Base-by-base conservation (phyloP, 2,329 filamentous ascomycete genomes). In the Alternaria brassicicola region DNA sequence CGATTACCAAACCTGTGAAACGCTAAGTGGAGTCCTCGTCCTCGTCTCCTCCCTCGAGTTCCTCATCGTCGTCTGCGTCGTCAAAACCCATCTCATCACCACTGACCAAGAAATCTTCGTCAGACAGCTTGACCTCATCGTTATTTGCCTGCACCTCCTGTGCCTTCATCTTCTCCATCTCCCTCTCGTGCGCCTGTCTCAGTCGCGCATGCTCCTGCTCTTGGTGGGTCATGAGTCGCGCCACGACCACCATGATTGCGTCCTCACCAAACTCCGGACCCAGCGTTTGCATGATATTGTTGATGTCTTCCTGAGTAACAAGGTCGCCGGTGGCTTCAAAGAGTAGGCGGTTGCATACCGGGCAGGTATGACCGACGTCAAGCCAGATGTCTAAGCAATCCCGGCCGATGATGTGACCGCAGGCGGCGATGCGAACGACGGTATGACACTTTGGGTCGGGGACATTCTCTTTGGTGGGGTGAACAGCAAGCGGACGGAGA, bases 351-450 rank as follows among this genome's bases (percentile, higher is more conserved):
- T 52, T 59, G 57, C 68, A 71, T 17, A 43, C 61, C 9, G 66
- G 66, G n/a, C 67, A 71, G 3, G 60, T 55, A 49, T 65, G 58
- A 15, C 68, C 55, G 3, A 57, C 49, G 2, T 63, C 56, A 12
- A 71, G 60, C 67, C 67, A 71, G 3, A 57, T 56, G 15, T 25
- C 9, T 4, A 69, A 57, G 56, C 67, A 71, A 6, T 63, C 57
- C 30, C 52, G 10, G 28, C 68, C 67, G 15, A 69, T 28, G 17
- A 67, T 25, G 47, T 71, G 68, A 28, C 59, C 52, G 38, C 68
- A 70, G 12, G 51, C 28, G 17, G 19, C 43, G 52, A 70, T 63
- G 17, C 64, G 64, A 4, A 69, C 54, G 5, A 65, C 64, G 12
- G 30, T 1, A 21, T 69, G 68, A 21, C 52, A 45, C 15, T 47